A percentile compares a stretch with the other conserved stretches of the same genome.
Evolutionary conservation across 2,329 filamentous ascomycete species (phyloP).

Genomic region (Stemphylium vesicarium): DNA sequence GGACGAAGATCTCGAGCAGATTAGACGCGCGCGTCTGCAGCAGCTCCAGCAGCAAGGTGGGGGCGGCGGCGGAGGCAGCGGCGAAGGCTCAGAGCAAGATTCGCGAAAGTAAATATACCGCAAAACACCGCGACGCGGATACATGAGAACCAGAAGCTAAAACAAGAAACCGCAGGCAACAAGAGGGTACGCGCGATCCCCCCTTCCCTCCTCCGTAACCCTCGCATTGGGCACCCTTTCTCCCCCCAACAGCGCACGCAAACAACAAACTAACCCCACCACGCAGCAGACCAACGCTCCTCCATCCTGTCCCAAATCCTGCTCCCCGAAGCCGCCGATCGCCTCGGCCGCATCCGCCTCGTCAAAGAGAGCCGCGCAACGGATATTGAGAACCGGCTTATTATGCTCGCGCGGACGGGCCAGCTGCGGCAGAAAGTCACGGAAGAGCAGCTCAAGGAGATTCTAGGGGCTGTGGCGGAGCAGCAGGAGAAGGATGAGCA

Average conservation of each 20-base stretch:
- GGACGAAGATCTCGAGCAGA: constrained; percentile 76
- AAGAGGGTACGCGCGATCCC: constrained; percentile 23
- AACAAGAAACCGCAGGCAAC: constrained; percentile 15
- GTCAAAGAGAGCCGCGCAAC: constrained; percentile 91
- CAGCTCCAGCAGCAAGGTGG: constrained; percentile 80
- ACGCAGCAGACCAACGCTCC: constrained; percentile 72
- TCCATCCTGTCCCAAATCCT: constrained; percentile 91
- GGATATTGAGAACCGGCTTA: constrained; percentile 90
- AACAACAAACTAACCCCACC: constrained; percentile 43
- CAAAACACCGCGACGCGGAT: not conserved
- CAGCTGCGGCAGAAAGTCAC: constrained; percentile 88
- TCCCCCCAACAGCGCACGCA: constrained; percentile 19
- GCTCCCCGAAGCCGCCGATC: constrained; percentile 89
- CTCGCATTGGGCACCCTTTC: constrained; percentile 30
- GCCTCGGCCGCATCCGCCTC: constrained; percentile 89
- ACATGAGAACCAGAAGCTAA: not conserved
- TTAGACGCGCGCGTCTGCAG: constrained; percentile 88
- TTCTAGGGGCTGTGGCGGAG: constrained; percentile 84
- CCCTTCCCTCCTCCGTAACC: constrained; percentile 44
- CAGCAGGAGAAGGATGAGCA: constrained; percentile 64
- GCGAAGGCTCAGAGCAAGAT: constrained; percentile 62
- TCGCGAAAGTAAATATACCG: constrained; percentile 56
- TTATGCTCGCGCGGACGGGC: constrained; percentile 86
- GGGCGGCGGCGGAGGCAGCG: constrained; percentile 59
- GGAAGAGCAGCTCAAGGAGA: constrained; percentile 90